Base-by-base conservation (phyloP, 345 rosid genomes). In the Eutrema yunnanense region DNA sequence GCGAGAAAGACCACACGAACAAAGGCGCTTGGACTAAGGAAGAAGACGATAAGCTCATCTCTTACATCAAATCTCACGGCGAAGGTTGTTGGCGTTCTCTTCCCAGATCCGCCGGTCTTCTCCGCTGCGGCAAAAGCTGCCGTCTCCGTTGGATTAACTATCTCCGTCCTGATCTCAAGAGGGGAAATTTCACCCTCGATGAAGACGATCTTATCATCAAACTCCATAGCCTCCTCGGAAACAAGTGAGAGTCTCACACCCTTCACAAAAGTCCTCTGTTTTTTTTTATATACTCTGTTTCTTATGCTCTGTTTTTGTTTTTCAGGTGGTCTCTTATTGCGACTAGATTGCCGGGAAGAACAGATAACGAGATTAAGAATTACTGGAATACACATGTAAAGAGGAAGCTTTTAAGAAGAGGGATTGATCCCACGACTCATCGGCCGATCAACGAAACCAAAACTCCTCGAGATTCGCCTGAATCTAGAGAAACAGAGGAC, bases 371-470 rank as follows among this genome's bases (percentile, higher is more conserved):
- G 81, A 90, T 90, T 32, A 90, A 90, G 81, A 90, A 90, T 61
- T 90, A 90, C 37, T 90, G 96, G 96, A 90, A 90, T 73, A 90
- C 96, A 7, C 96, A 90, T 61, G 89, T 90, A 36, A 83, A 87
- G 80, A 84, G 95, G 55, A 90, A 88, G 86, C 92, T 90, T n/a
- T 46, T 88, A 38, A 85, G 84, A 75, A 80, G 84, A 65, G 97
- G 97, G 29, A 88, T 90, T 62, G 95, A 90, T 79, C 95, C 96
- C 1, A 62, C 84, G 2, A 86, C 95, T 36, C 95, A 90, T 59
- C 72, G 90, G 32, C 83, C 89, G 3, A 77, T 90, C 65, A 83
- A 79, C 50, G 88, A 88, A 14, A 62, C 79, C 0, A 43, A 76
- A 42, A 29, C 64, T 61, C 16, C 37, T 59, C 44, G 46, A 43